These are phyloP conservation scores for Linnemannia exigua DNA, from an alignment of 192 early-diverging fungal genomes.

Conservation along the genomic window DNA sequence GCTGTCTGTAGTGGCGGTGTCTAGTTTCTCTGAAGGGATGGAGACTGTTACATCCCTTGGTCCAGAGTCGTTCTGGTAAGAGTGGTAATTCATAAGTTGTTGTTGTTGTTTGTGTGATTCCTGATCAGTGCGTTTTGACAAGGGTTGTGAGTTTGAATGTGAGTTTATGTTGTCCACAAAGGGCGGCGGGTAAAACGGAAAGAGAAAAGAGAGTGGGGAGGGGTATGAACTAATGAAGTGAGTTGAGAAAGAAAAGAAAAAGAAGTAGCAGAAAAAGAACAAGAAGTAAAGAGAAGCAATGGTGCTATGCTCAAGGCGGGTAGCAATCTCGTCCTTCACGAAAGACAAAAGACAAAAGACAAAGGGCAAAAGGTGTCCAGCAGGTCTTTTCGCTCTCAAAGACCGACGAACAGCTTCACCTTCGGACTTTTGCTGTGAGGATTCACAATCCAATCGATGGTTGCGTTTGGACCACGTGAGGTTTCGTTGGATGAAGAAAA, in stretches of 20 bases:
- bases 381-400: neutral
- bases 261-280: neutral
- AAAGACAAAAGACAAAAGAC: neutral
- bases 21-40: neutral
- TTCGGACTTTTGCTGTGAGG: neutral
- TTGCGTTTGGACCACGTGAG: slow-evolving; percentile 20
- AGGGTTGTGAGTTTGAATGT: slow-evolving; percentile 1
- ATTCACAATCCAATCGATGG: neutral
- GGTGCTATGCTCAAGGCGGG: neutral
- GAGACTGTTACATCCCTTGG: neutral
- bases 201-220: neutral
- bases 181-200: too few relatives aligned
- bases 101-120: neutral
- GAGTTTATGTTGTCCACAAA: neutral
- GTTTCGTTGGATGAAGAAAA: neutral
- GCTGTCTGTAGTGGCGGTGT: neutral
- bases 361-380: slow-evolving; percentile 7
- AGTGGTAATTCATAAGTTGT: neutral
- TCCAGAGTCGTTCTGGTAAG: neutral
- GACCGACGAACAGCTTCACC: neutral
- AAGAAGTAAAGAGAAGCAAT: neutral
- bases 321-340: neutral
- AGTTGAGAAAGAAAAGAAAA: neutral
- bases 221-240: neutral
- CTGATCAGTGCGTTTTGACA: neutral